Evolutionary conservation across 2,329 filamentous ascomycete genomes (phyloP).

Genomic region (Stachybotrys chlorohalonatus): DNA sequence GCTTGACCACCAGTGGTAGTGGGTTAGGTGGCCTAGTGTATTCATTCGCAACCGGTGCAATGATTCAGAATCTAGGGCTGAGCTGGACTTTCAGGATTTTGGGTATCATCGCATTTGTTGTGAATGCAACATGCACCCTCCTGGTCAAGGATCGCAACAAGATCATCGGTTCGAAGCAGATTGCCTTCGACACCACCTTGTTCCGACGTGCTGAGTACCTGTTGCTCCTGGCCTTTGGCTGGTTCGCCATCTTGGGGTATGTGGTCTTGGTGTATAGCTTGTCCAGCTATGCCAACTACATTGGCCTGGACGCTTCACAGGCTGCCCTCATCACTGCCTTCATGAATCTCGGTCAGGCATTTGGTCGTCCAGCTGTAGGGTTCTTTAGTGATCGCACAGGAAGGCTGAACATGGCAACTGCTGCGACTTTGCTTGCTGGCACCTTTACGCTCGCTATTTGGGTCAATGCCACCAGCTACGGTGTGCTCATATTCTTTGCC

Average conservation of each 20-base stretch:
- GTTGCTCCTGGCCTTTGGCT: conserved; percentile 57
- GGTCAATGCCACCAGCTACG: conserved; percentile 56
- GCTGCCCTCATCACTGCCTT: conserved; percentile 65
- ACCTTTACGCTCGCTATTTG: conserved; percentile 63
- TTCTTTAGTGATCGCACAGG: conserved; percentile 63
- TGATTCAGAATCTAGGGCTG: conserved; percentile 56
- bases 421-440: conserved; percentile 55
- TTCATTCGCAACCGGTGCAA: conserved; percentile 56
- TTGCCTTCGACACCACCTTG: conserved; percentile 55
- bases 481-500: conserved; percentile 62
- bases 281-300: conserved; percentile 60
- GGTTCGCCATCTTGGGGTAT: conserved; percentile 66
- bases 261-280: conserved; percentile 69
- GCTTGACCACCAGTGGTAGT: conserved; percentile 57
- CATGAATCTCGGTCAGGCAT: conserved; percentile 56
- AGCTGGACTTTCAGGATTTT: conserved; percentile 59
- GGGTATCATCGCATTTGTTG: conserved; percentile 52
- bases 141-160: conserved; percentile 65
- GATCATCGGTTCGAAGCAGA: conserved; percentile 55
- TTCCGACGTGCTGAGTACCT: conserved; percentile 55
- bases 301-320: conserved; percentile 58
- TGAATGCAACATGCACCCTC: conserved; percentile 54
- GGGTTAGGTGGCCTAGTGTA: conserved; percentile 68
- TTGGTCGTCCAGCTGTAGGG: conserved; percentile 65
- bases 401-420: conserved; percentile 61